Evolutionary conservation across 108 stramenopile species (phyloP), one percentile per base, ranked within the genome.

Genomic region (Cyclotella kingstonii): DNA sequence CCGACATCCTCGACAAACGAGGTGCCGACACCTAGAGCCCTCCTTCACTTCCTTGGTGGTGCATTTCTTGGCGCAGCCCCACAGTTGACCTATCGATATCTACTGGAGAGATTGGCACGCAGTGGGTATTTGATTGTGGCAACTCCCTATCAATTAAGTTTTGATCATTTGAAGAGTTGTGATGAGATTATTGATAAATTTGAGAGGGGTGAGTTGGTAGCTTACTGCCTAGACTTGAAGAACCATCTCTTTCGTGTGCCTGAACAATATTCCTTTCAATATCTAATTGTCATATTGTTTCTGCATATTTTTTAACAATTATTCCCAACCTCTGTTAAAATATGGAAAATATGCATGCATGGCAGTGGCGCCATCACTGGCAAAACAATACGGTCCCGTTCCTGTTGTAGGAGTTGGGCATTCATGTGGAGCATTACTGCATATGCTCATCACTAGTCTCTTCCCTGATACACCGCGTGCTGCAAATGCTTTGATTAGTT

Each of bases 341-440:
- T n/a, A n/a, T n/a, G n/a, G n/a, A n/a, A n/a, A n/a, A n/a, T n/a
- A n/a, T n/a, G n/a, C n/a, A n/a, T n/a, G n/a, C n/a, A n/a, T n/a
- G 12, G 14, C 25, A 38, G 41, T 47, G 18, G 68, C 78, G 5
- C 66, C 63, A 10, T 26, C 17, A 19, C 27, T 45, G 1, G 76
- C 49, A 26, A 73, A 65, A 41, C 74, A 86, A 60, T 97, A 94
- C 53, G 96, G 96, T 7, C 88, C 90, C 7, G 62, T 94, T 7
- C 96, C 94, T 7, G 96, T 95, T 7, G 85, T 97, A 22, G 94
- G 96, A 11, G 76, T 97, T 15, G 96, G 96, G 11, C 96, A 97
- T 78, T 85, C 83, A 4, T 87, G 84, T 43, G 96, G 96, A 7
- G 82, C 94, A 17, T 63, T 97, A 42, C 69, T 97, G 47, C 96